Conservation (phyloP, 805 yeast genomes). For the Priceomyces fermenticarens region DNA sequence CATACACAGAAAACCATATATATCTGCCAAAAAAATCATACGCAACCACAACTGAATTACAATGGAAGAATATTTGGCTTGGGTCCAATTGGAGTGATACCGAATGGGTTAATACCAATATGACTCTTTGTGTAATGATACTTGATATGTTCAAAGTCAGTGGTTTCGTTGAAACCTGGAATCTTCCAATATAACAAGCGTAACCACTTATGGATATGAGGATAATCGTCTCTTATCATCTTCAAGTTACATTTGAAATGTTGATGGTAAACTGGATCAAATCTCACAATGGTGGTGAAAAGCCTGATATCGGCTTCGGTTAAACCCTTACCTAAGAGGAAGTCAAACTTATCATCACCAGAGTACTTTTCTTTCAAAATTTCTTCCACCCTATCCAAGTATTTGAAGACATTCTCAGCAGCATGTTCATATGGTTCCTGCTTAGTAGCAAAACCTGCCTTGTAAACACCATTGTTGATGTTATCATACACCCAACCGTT, state of each 20-base stretch:
- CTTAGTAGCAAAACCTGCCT: constrained; percentile 81
- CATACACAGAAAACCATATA: too few relatives aligned
- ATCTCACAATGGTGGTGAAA: constrained; percentile 82
- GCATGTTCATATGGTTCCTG: constrained; percentile 79
- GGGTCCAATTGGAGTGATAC: constrained; percentile 89
- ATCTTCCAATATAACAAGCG: constrained; percentile 77
- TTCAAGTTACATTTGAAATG: constrained; percentile 91
- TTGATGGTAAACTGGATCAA: constrained; percentile 91
- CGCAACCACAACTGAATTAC: background rate
- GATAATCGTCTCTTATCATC: constrained; percentile 77
- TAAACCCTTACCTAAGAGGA: constrained; percentile 58
- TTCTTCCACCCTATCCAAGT: constrained; percentile 68
- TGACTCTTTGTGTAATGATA: constrained; percentile 89
- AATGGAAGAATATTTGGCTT: constrained; percentile 60
- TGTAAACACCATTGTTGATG: constrained; percentile 92
- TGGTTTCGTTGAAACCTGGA: constrained; percentile 72
- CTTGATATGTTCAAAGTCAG: constrained; percentile 88
- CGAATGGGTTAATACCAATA: constrained; percentile 70
- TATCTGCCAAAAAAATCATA: too few relatives aligned
- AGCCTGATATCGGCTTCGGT: constrained; percentile 92
- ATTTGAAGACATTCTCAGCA: constrained; percentile 58
- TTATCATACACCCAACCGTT: constrained; percentile 81
- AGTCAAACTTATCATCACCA: constrained; percentile 21
- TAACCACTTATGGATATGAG: constrained; percentile 76
- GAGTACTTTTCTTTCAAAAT: constrained; percentile 48